phyloP scores from a whole-genome alignment of 495 filamentous ascomycete genomes.

The Penicillium soppii region DNA sequence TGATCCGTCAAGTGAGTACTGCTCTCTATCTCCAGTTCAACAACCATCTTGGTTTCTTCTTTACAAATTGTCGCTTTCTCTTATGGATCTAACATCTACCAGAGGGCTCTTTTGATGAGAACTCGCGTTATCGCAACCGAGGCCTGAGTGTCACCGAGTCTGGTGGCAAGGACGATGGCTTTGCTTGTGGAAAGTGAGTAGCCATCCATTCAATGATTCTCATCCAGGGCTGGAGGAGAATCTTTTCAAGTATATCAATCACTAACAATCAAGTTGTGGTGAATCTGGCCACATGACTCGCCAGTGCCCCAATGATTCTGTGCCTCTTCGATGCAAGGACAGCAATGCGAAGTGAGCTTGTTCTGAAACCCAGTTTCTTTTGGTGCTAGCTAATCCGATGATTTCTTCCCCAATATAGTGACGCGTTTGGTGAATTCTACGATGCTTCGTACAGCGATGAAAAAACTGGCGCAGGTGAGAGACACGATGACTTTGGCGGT shows the following conservation, averaged over 20 bases:
- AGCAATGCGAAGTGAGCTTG: neutral
- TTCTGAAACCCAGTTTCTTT: conserved; percentile 40
- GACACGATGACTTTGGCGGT: neutral
- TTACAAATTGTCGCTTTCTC: too few species aligned
- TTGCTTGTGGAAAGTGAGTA: conserved; percentile 37
- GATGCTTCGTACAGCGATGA: neutral
- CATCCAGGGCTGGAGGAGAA: neutral
- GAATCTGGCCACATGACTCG: conserved; percentile 55
- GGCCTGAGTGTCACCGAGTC: neutral
- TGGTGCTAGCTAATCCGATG: neutral
- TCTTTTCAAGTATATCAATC: neutral
- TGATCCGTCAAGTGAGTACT: neutral
- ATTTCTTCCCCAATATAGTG: neutral
- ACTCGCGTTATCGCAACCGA: neutral
- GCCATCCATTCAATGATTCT: neutral
- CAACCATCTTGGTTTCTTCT: too few species aligned
- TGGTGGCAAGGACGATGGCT: conserved; percentile 11
- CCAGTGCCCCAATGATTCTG: conserved; percentile 48
- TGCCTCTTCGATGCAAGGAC: neutral
- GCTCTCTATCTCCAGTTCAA: neutral
- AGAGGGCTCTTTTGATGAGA: neutral
- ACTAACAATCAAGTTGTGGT: conserved; percentile 47
- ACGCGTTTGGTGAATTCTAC: neutral
- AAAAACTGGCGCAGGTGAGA: neutral
- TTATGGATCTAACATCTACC: neutral